These are phyloP conservation scores for Pythium monospermum DNA, from an alignment of 352 stramenopile species.

Conservation along the genomic window DNA sequence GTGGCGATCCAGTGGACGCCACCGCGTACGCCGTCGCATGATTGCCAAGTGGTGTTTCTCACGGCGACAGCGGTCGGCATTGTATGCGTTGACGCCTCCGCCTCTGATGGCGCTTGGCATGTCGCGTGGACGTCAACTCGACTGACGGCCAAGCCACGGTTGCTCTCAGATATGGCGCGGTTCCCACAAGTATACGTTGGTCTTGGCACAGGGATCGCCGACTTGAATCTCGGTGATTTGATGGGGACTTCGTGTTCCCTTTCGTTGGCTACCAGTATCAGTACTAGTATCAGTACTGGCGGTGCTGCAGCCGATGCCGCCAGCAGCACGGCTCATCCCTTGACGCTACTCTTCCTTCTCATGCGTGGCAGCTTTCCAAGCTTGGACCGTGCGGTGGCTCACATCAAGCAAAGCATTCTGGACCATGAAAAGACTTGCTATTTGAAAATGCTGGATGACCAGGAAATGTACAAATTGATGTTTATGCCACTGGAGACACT, in stretches of 20 bases:
- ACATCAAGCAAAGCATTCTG: constrained; percentile 51
- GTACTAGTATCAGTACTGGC: neutral
- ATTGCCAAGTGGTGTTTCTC: constrained; percentile 60
- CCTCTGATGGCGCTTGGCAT: constrained; percentile 40
- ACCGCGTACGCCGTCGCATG: constrained; percentile 35
- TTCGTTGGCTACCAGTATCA: neutral
- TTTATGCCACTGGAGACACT: constrained; percentile 49
- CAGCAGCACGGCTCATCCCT: constrained; percentile 36
- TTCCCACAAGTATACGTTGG: constrained; percentile 47
- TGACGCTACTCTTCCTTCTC: constrained; percentile 69
- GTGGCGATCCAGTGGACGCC: constrained; percentile 67
- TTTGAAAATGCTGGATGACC: constrained; percentile 61
- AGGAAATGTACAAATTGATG: constrained; percentile 38
- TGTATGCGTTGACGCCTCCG: constrained; percentile 43
- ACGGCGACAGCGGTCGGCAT: constrained; percentile 60
- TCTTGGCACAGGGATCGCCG: constrained; percentile 45
- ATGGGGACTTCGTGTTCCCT: constrained; percentile 9
- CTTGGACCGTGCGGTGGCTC: constrained; percentile 46
- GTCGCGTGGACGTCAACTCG: constrained; percentile 61
- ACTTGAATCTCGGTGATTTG: constrained; percentile 56
- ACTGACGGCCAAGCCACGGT: constrained; percentile 44
- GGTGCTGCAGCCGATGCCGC: constrained; percentile 4
- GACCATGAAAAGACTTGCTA: constrained; percentile 77
- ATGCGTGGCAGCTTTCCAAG: constrained; percentile 55
- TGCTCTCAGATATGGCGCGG: constrained; percentile 42